phyloP scores from a whole-genome alignment of 768 basidiomycete genomes.

The Psilocybe sp. region DNA sequence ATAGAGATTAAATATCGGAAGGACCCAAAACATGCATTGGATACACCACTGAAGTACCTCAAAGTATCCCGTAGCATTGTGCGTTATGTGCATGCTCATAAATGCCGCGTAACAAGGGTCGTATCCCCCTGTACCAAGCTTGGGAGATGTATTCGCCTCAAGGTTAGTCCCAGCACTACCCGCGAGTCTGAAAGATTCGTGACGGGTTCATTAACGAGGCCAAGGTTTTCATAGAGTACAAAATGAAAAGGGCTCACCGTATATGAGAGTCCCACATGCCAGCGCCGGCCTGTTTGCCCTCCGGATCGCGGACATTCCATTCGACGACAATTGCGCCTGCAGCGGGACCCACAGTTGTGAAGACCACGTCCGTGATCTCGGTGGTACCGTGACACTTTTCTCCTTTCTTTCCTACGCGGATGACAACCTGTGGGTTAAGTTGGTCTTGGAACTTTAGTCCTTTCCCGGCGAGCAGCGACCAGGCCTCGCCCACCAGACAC shows the following conservation, averaged over 20 bases:
- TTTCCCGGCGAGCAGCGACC: constrained; percentile 51
- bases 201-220: background rate
- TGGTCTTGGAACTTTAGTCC: constrained; percentile 43
- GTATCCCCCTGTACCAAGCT: constrained; percentile 34
- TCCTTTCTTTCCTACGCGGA: constrained; percentile 44
- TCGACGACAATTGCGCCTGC: constrained; percentile 68
- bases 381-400: constrained; percentile 37
- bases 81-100: constrained; percentile 60
- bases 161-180: constrained; percentile 52
- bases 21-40: background rate
- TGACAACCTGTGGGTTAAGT: constrained; percentile 40
- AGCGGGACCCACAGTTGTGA: constrained; percentile 54
- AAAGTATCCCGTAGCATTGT: constrained; percentile 51
- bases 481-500: constrained; percentile 56
- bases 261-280: constrained; percentile 63
- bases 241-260: constrained; percentile 20
- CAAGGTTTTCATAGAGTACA: background rate
- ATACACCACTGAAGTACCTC: constrained; percentile 39
- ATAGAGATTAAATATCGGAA: background rate
- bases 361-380: constrained; percentile 65
- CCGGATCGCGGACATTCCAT: constrained; percentile 61
- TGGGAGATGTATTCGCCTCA: constrained; percentile 42
- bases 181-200: constrained; percentile 12
- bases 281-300: constrained; percentile 48
- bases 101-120: constrained; percentile 62